Evolutionary conservation across 2,329 filamentous ascomycete genomes (phyloP), one percentile per base, ranked within the genome.

Genomic region (Byssoonygena ceratinophila): DNA sequence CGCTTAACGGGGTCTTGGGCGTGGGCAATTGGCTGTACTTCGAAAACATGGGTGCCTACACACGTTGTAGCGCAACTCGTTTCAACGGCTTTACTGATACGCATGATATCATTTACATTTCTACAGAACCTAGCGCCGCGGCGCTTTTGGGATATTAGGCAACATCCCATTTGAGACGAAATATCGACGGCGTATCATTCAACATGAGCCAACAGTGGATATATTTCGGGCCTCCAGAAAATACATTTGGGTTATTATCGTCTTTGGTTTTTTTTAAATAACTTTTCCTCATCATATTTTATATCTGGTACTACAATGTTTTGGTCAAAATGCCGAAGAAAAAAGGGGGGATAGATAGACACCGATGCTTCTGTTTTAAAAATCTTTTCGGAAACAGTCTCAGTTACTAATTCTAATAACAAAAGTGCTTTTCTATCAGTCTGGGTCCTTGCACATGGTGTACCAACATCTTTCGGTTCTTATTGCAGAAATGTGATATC

Each of bases 11-110:
- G 50, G 78, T 85, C 45, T 74, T 98, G 40, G 84, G 96, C 64
- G 87, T 95, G 6, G 92, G 92, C 49, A 92, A 98, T 69, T 98
- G 92, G 92, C 77, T 98, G 51, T 98, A 94, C 74, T 98, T 98
- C 71, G 88, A 96, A 73, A 82, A 95, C 57, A 98, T 98, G 92
- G 92, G 92, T 52, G 91, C 92, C 22, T 98, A 98, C 71, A 97
- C 92, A 61, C 94, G 90, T 77, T 97, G 91, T 77, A 96, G 89
- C 55, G 91, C 92, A 58, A 98, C 92, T 53, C 83, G 85, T 65
- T 98, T 98, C 83, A 98, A 98, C 62, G 92, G 92, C 58, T 98
- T 97, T 72, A 86, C 83, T 51, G 87, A 97, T 71, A 78, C 82
- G 61, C 92, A 98, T 69, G 86, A 95, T 63, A 85, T 94, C 58